Base-by-base conservation (phyloP, 768 basidiomycete species). In the Kwoniella bestiolae region DNA sequence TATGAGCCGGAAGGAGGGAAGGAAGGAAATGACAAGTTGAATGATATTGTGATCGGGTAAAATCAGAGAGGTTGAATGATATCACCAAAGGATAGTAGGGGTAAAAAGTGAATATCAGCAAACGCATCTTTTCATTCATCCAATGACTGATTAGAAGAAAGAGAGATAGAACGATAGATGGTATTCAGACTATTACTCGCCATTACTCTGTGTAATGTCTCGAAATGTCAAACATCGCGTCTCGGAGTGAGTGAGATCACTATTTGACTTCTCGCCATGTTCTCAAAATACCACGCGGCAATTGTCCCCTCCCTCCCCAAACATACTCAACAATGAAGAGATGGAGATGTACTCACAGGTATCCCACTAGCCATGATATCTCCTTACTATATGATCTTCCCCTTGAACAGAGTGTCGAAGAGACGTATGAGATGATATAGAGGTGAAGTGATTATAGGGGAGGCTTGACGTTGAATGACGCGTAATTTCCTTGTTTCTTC, bases 331-430 rank as follows among this genome's bases (percentile, higher is more conserved):
- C 12, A 44, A 56, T 21, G 44, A 46, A 31, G 29, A 44, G 29
- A 18, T 38, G 29, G 47, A n/a, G 12, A 1, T 41, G 14, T 9
- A 70, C 69, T 68, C 65, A 73, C 72, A 52, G 72, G 72, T 67
- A 73, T 73, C 50, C 72, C 69, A 60, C 66, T 68, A 38, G 72
- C 72, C 72, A 73, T 73, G 9, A 23, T 46, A 50, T 41, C 18
- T 29, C 7, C n/a, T 56, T 35, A 32, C 52, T 55, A 23, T 55
- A 55, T n/a, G 18, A 5, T 3, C 32, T 21, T 49, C 60, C 11
- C 60, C 28, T 38, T 26, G 32, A 41, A n/a, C n/a, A n/a, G n/a
- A n/a, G n/a, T n/a, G n/a, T n/a, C n/a, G n/a, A n/a, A n/a, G n/a
- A n/a, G n/a, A n/a, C n/a, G n/a, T n/a, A n/a, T n/a, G n/a, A n/a